A percentile compares a stretch with the other conserved stretches of the same genome.
phyloP scores from a whole-genome alignment of 2,329 filamentous ascomycete species.

The Nectriaceae sp. region DNA sequence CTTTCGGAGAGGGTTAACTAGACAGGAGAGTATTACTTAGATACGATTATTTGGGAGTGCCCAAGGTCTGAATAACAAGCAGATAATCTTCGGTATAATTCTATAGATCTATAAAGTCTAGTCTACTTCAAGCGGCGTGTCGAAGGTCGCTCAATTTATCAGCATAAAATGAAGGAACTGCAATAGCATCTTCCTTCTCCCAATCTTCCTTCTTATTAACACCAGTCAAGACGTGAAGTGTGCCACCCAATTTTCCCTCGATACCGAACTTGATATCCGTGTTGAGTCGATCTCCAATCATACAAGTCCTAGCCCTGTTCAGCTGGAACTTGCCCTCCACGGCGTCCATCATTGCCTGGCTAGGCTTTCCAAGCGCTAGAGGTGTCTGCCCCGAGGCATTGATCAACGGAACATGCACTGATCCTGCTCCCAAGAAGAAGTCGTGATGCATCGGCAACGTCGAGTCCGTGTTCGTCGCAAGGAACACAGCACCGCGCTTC shows the following conservation, averaged over 20 bases:
- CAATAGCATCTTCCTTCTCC: conserved; percentile 65
- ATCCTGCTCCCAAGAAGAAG: conserved; percentile 90
- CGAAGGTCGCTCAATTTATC: conserved; percentile 79
- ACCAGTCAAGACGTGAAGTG: conserved; percentile 86
- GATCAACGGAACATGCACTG: conserved; percentile 74
- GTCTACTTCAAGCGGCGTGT: conserved; percentile 21
- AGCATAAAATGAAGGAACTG: conserved; percentile 80
- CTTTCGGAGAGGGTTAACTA: too few species aligned
- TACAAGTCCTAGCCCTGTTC: conserved; percentile 81
- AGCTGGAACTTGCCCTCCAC: conserved; percentile 95
- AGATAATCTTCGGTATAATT: background rate
- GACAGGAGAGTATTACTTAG: too few species aligned
- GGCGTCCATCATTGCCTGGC: conserved; percentile 99
- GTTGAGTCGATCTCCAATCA: conserved; percentile 92
- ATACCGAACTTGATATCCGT: conserved; percentile 97
- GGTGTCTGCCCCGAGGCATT: conserved; percentile 73
- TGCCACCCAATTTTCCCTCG: conserved; percentile 87
- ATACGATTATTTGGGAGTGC: too few species aligned
- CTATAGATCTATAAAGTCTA: conserved; percentile 23
- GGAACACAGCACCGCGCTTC: conserved; percentile 76
- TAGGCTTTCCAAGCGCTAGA: conserved; percentile 85
- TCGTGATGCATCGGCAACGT: conserved; percentile 80
- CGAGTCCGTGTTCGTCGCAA: conserved; percentile 92
- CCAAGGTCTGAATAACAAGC: too few species aligned
- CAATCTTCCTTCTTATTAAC: conserved; percentile 86